Evolutionary conservation across 2,329 filamentous ascomycete genomes (phyloP), one percentile per base, ranked within the genome.

Genomic region (Fusarium sp.): DNA sequence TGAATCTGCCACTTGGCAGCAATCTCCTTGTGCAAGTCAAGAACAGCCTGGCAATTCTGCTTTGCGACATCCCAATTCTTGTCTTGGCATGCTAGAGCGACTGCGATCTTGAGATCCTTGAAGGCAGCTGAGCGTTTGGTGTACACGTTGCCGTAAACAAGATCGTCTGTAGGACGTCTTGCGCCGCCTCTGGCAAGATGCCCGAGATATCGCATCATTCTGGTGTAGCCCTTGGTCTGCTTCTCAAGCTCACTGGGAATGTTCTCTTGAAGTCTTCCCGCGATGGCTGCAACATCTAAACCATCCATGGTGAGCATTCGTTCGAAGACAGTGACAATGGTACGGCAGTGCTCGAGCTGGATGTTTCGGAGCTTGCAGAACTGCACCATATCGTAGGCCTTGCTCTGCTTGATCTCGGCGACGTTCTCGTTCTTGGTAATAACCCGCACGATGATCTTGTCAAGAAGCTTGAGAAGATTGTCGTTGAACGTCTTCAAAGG

Each of bases 351-450:
- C 40, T 69, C 67, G 2, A 69, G 65, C 15, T 69, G 67, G 8
- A 69, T 65, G 19, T 69, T 69, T 1, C 67, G 50, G 2, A 69
- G 65, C 40, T 59, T 65, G 21, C 67, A 69, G 40, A 44, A 69
- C 3, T 25, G 19, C 1, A 52, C 9, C 65, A 69, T 53, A 2
- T 47, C 52, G 0, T 23, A 12, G 2, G 25, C 13, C 5, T 12
- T 18, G 6, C 19, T 69, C 19, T 28, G 21, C 35, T 69, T 69
- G 4, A 69, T 64, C 11, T 69, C 35, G 0, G 28, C 40, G 1
- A 16, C 18, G 13, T 53, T 47, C 9, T 69, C 67, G 11, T 69
- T 69, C 35, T 69, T 69, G 18, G 59, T 53, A 1, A 69, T 43
- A 0, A 69, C 59, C 0, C 67, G 59, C 2, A 69, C 18, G 7